Percentiles rank a stretch among this genome's conserved stretches.
Conservation (phyloP, 1,139 yeast genomes). For the Geotrichum restrictum region DNA sequence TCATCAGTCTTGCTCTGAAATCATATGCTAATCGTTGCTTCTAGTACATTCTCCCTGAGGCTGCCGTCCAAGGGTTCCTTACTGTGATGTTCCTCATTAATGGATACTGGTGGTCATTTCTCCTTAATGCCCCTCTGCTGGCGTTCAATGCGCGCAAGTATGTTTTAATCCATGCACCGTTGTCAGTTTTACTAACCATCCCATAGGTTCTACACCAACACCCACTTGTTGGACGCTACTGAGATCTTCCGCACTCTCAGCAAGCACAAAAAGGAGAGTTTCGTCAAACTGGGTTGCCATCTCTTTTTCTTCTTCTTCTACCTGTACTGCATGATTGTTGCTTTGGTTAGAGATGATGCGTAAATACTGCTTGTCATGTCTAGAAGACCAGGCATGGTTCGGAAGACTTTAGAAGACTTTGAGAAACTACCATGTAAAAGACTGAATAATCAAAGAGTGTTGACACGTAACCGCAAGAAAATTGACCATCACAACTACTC, state of each 20-base stretch:
- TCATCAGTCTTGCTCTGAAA: background rate
- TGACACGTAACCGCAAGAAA: too few relatives aligned
- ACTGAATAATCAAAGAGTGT: too few relatives aligned
- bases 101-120: constrained; percentile 90
- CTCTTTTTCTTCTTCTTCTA: constrained; percentile 90
- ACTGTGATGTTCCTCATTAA: constrained; percentile 71
- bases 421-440: too few relatives aligned
- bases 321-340: constrained; percentile 94
- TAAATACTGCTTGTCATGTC: background rate
- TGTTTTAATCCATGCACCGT: constrained; percentile 4
- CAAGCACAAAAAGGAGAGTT: constrained; percentile 88
- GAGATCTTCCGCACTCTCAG: constrained; percentile 94
- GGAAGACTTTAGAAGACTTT: background rate
- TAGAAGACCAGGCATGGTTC: background rate
- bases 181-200: background rate
- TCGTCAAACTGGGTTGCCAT: constrained; percentile 86
- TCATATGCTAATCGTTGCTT: constrained; percentile 1
- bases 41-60: constrained; percentile 81
- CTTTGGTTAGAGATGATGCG: constrained; percentile 65
- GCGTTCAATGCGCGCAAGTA: constrained; percentile 77
- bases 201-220: constrained; percentile 38
- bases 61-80: constrained; percentile 72
- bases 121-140: constrained; percentile 78
- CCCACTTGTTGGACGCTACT: constrained; percentile 91
- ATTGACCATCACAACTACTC: too few relatives aligned